These are phyloP conservation scores for Helicocarpus griseus DNA, from an alignment of 2,329 filamentous ascomycete species.

Conservation along the genomic window DNA sequence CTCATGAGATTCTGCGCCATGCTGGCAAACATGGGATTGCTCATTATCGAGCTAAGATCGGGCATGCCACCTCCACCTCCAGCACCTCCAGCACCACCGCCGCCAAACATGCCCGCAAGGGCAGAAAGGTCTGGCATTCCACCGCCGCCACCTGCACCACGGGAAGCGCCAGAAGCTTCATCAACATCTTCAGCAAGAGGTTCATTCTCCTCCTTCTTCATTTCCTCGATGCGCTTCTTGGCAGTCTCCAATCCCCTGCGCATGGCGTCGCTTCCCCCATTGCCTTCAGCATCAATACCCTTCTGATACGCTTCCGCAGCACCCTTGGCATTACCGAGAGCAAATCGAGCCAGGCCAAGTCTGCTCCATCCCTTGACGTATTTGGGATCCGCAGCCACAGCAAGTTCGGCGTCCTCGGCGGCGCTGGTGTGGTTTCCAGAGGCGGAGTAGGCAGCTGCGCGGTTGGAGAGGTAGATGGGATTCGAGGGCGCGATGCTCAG, in stretches of 20 bases:
- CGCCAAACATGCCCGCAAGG: conserved; percentile 64
- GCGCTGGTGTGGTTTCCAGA: conserved; percentile 76
- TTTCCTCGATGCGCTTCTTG: conserved; percentile 74
- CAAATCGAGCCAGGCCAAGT: conserved; percentile 82
- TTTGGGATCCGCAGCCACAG: conserved; percentile 74
- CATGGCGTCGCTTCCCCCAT: conserved; percentile 92
- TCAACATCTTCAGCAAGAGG: conserved; percentile 44
- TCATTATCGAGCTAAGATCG: conserved; percentile 80
- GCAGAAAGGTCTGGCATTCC: conserved; percentile 63
- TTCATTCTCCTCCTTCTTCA: conserved; percentile 47
- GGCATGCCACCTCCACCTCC: conserved; percentile 74
- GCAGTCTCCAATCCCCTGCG: conserved; percentile 94
- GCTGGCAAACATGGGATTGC: conserved; percentile 93
- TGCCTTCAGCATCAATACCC: conserved; percentile 90
- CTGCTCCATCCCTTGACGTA: conserved; percentile 98
- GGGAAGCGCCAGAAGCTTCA: conserved; percentile 36
- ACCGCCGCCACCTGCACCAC: conserved; percentile 37
- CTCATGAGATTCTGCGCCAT: conserved; percentile 98
- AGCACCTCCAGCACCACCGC: conserved; percentile 50
- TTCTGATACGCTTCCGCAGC: conserved; percentile 90
- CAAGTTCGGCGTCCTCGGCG: conserved; percentile 78
- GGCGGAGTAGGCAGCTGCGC: conserved; percentile 84
- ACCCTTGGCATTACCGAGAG: conserved; percentile 79
- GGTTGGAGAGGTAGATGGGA: conserved; percentile 95
- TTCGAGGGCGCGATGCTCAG: conserved; percentile 73